Percentiles rank a stretch among this genome's conserved stretches.
These are phyloP conservation scores for Gossypium sturtianum DNA, from an alignment of 345 rosid genomes.

Conservation along the genomic window DNA sequence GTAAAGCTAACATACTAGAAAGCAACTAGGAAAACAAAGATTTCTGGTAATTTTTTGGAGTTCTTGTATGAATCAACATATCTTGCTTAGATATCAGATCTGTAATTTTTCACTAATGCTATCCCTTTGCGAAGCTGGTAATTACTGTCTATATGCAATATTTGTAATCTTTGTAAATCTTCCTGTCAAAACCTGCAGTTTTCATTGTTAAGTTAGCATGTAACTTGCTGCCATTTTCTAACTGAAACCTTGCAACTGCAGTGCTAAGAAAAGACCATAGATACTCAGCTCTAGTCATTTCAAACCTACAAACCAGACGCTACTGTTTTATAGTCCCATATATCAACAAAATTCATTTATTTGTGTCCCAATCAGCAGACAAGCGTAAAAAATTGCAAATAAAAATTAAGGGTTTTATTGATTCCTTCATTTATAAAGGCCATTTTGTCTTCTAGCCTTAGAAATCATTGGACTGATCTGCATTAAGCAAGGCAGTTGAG, in stretches of 20 bases:
- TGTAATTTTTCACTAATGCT: not conserved
- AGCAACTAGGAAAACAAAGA: not conserved
- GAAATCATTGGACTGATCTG: too few species aligned
- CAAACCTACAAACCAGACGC: not conserved
- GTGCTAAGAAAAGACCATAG: not conserved
- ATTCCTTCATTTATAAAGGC: too few species aligned
- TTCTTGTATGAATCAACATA: not conserved
- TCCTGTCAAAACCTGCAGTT: not conserved
- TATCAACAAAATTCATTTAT: not conserved
- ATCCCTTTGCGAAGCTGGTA: not conserved
- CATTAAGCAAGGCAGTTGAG: too few species aligned
- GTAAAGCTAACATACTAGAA: not conserved
- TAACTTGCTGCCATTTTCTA: not conserved
- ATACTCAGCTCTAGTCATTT: not conserved
- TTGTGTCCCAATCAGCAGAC: not conserved
- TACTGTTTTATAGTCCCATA: not conserved
- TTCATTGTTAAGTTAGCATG: not conserved
- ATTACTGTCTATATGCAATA: not conserved
- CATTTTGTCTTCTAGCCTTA: too few species aligned
- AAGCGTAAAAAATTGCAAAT: not conserved
- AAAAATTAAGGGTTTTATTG: not conserved
- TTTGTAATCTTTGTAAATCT: too few species aligned
- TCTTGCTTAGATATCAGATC: not conserved
- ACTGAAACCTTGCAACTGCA: not conserved
- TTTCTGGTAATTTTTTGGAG: not conserved